Evolutionary conservation across 768 basidiomycete species (phyloP), one percentile per base, ranked within the genome.

Genomic region (Boletus rubroflammeus): DNA sequence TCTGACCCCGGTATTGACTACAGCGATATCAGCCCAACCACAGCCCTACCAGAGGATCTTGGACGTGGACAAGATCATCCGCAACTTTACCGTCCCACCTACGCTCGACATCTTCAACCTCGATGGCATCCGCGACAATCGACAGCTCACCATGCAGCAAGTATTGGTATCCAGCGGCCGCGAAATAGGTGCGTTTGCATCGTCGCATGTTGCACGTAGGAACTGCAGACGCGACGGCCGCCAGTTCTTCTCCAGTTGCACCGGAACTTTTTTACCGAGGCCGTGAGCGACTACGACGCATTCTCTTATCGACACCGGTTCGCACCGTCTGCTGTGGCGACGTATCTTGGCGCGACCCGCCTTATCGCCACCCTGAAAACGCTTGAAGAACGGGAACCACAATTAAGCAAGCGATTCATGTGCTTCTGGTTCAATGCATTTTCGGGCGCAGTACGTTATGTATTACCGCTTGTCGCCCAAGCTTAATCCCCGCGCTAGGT

Each of bases 341-440:
- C 84, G 13, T 88, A 83, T 67, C 75, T 81, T 21, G 75, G 81
- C 25, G 80, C 82, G 9, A 77, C 79, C 44, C 81, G 74, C 36
- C 70, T 89, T 48, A 81, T 88, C 29, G 76, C 77, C 58, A 76
- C 80, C 2, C 68, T 86, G 17, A 79, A 82, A 56, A 75, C 73
- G 34, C 69, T 88, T 23, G 84, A 80, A 65, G 72, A 78, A 36
- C 75, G 79, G 56, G 81, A 86, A 63, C 78, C 81, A 8, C 79
- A 83, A 58, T 68, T 88, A 47, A 82, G 81, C 57, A 78, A 78
- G 48, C 78, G 88, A 29, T 85, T 86, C 59, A 76, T 86, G 67
- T 80, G 82, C 65, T 82, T 86, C 61, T 90, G 88, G 87, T 84
- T 85, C 54, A 86, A 89, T 62, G 75, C 81, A 19, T 87, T 86